These are phyloP conservation scores for Tetramitus jugosus DNA, from an alignment of 208 protist species.

Conservation along the genomic window DNA sequence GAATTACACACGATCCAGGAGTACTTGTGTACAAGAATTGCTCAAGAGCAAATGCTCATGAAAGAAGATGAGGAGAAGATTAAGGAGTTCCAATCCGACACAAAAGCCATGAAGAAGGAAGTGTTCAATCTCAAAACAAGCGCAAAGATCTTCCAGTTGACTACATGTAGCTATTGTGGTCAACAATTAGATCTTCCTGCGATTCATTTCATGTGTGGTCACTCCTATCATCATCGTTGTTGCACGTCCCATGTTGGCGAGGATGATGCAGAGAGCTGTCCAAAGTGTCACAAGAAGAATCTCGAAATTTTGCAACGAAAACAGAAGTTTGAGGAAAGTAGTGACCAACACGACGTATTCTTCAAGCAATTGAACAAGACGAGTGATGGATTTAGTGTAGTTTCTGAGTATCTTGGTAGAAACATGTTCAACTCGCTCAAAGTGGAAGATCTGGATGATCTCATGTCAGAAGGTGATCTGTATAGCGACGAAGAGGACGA, in stretches of 20 bases:
- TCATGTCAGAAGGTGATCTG: too few relatives aligned
- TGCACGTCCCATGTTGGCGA: conserved; percentile 22
- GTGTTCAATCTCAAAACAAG: conserved; percentile 34
- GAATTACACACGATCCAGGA: conserved; percentile 66
- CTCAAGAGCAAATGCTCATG: conserved; percentile 35
- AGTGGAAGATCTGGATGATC: too few relatives aligned
- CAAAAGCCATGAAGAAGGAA: conserved; percentile 24
- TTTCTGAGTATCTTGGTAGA: conserved; percentile 81
- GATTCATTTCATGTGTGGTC: conserved; percentile 83
- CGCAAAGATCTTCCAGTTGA: conserved; percentile 68
- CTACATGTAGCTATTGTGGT: conserved; percentile 66
- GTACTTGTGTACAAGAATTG: conserved; percentile 61
- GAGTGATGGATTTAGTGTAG: conserved; percentile 56
- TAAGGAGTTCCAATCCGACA: conserved; percentile 1
- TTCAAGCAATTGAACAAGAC: conserved; percentile 47
- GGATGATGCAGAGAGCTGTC: conserved; percentile 48
- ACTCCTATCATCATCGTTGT: conserved; percentile 83
- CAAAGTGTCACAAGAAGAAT: conserved; percentile 44
- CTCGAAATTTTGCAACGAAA: conserved; percentile 54
- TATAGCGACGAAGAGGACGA: too few relatives aligned
- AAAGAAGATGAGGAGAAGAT: conserved; percentile 26
- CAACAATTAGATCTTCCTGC: conserved; percentile 72
- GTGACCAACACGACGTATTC: conserved; percentile 56
- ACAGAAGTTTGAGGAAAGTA: conserved; percentile 38
- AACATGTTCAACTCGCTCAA: conserved; percentile 47